Conservation (phyloP, 164 flowering plant genomes). For the Vitis vinifera region ASM3070453v1 NC_081807.1:8693001-8693500, state of each 20-base stretch:
- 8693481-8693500: too few species aligned
- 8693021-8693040: neutral
- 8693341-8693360: constrained; percentile 84
- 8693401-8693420: neutral
- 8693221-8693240: neutral
- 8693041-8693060: neutral
- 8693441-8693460: neutral
- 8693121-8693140: constrained; percentile 72
- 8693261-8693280: constrained; percentile 1
- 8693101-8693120: constrained; percentile 96
- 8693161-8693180: constrained; percentile 99
- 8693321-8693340: constrained; percentile 87
- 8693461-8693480: neutral
- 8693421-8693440: neutral
- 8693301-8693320: constrained; percentile 93
- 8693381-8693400: neutral
- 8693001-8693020: neutral
- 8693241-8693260: neutral
- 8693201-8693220: neutral
- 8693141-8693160: constrained; percentile 97
- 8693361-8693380: constrained; percentile 71
- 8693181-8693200: constrained; percentile 48
- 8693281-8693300: constrained; percentile 69
- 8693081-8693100: constrained; percentile 96
- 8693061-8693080: neutral